Evolutionary conservation across 78 protist species (phyloP), one percentile per base, ranked within the genome.

Genomic region (Parvularia atlantis): DNA sequence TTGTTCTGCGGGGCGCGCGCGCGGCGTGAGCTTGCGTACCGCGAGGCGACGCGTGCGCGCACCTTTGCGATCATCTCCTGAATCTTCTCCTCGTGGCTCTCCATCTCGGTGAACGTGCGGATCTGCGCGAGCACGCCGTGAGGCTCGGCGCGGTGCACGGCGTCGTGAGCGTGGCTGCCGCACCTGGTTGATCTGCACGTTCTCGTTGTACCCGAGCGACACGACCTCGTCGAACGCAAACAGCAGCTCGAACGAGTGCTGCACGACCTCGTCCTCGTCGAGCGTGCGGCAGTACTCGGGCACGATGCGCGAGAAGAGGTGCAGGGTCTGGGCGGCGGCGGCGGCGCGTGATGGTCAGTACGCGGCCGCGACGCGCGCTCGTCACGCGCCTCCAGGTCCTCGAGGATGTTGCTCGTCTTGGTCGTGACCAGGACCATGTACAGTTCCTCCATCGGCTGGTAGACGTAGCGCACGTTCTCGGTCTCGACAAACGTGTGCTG

Each of bases 401-500:
- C 97, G 9, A 93, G 71, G 33, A 95, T 91, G 74, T 95, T 95
- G 43, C 81, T 52, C 30, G 69, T 66, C 84, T 92, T 93, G 66
- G 80, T 93, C 24, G 98, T 94, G 62, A 93, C 64, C 37, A 93
- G 71, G 10, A 94, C 74, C 33, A 95, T 56, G 56, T 66, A 78
- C 26, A 95, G 86, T 50, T 33, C 0, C 73, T 95, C 98, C 61
- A 93, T 17, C 31, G 98, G 98, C 77, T 90, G 97, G 85, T 93
- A 95, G 35, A 95, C 94, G 52, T 95, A 95, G 58, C 98, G 86
- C 7, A 81, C 85, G 6, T 52, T 2, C 63, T 81, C 66, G 2
- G 98, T 91, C 74, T 92, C 97, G 17, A 93, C 81, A 33, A 75
- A 91, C 0, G 98, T 95, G 76, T 89, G 95, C 79, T 92, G 97